Percentiles rank a stretch among this genome's conserved stretches.
Evolutionary conservation across 73 alveolate species (phyloP).

Genomic region (Paramecium octaurelia): DNA sequence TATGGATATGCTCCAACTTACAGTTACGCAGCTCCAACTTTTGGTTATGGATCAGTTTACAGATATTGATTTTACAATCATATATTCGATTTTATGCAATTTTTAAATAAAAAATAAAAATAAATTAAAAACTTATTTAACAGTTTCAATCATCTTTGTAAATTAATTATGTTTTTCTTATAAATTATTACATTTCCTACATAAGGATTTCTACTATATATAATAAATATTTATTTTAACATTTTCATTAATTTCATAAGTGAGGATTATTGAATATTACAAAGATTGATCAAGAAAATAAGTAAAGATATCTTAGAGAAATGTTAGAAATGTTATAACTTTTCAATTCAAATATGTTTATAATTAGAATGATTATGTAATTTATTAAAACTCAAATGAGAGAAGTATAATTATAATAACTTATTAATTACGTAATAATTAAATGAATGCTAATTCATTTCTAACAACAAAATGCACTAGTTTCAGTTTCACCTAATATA

Average conservation of each 20-base stretch:
- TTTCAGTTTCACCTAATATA: neutral
- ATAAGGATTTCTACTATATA: neutral
- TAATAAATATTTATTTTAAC: neutral
- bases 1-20: neutral
- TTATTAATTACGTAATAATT: neutral
- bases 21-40: conserved; percentile 26
- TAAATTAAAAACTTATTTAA: neutral
- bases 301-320: too few relatives aligned
- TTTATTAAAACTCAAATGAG: too few relatives aligned
- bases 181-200: neutral
- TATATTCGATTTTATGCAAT: neutral
- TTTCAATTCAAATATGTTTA: too few relatives aligned
- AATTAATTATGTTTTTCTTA: neutral
- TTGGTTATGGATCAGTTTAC: conserved; percentile 27
- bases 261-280: too few relatives aligned
- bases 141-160: neutral
- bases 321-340: too few relatives aligned
- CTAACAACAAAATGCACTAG: neutral
- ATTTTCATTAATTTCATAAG: neutral
- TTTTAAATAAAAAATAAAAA: neutral
- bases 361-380: too few relatives aligned
- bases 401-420: too few relatives aligned
- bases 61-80: conserved; percentile 7
- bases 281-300: too few relatives aligned
- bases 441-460: conserved; percentile 8